A percentile compares a stretch with the other conserved stretches of the same genome.
phyloP scores from a whole-genome alignment of 768 basidiomycete species.

The Hypholoma fasciculare region DNA sequence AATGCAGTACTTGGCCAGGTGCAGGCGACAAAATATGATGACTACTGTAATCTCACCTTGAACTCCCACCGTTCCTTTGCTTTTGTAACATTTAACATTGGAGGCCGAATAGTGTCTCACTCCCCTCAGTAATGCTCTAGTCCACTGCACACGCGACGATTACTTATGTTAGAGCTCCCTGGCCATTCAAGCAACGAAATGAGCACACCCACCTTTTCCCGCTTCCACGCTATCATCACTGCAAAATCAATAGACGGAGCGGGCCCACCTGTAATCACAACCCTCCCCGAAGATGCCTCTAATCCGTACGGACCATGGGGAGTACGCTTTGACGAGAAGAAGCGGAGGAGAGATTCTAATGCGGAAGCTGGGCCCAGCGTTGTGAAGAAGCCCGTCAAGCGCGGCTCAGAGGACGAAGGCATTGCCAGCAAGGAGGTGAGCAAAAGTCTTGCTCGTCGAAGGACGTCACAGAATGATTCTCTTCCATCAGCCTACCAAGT shows the following conservation, averaged over 20 bases:
- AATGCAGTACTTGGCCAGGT: no score
- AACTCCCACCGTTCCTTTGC: neutral
- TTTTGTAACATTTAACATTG: neutral
- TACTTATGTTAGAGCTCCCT: neutral
- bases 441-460: neutral
- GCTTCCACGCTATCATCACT: conserved; percentile 34
- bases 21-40: neutral
- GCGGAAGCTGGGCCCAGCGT: conserved; percentile 17
- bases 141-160: neutral
- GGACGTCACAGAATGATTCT: conserved; percentile 3
- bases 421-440: conserved; percentile 21
- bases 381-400: conserved; percentile 21
- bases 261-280: conserved; percentile 22
- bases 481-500: conserved; percentile 24
- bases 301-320: conserved; percentile 18
- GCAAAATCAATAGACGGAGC: conserved; percentile 26
- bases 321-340: conserved; percentile 12
- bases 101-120: neutral
- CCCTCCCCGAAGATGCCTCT: conserved; percentile 10
- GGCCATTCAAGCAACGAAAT: neutral
- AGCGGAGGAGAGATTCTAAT: conserved; percentile 18
- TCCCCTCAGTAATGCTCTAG: conserved; percentile 1
- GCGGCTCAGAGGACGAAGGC: conserved; percentile 22
- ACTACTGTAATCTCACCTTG: neutral
- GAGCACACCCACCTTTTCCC: conserved; percentile 10